These are phyloP conservation scores for Ophiostoma perfectum DNA, from an alignment of 2,329 filamentous ascomycete genomes.

Conservation along the genomic window DNA sequence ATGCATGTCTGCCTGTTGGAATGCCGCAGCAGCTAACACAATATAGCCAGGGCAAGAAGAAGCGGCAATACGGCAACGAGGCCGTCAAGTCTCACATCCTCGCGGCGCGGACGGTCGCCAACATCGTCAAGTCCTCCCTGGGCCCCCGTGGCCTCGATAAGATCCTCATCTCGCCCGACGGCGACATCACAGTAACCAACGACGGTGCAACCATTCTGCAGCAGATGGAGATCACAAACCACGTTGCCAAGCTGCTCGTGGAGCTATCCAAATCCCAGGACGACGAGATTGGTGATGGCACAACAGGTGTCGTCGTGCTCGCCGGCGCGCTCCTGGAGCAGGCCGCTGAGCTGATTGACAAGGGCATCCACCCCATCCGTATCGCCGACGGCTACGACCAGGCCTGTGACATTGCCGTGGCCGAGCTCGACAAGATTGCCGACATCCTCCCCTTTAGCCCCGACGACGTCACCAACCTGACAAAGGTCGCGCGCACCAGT, in stretches of 20 bases:
- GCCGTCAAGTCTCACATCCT: slow-evolving; percentile 98
- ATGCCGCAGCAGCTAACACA: background rate
- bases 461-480: slow-evolving; percentile 74
- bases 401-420: slow-evolving; percentile 92
- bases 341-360: slow-evolving; percentile 96
- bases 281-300: slow-evolving; percentile 97
- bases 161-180: slow-evolving; percentile 96
- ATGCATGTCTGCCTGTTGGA: no score
- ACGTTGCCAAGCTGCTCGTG: slow-evolving; percentile 93
- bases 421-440: slow-evolving; percentile 86
- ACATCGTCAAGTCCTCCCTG: slow-evolving; percentile 94
- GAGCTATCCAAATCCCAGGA: slow-evolving; percentile 98
- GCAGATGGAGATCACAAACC: slow-evolving; percentile 99
- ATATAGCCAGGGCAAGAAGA: slow-evolving; percentile 88
- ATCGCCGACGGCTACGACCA: slow-evolving; percentile 98
- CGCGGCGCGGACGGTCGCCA: slow-evolving; percentile 89
- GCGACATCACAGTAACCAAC: slow-evolving; percentile 98
- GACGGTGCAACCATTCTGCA: slow-evolving; percentile 95
- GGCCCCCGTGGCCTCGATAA: slow-evolving; percentile 96
- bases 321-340: slow-evolving; percentile 93
- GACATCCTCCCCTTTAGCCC: slow-evolving; percentile 82
- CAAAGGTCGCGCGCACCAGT: slow-evolving; percentile 93
- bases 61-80: slow-evolving; percentile 91
- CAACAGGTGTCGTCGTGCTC: slow-evolving; percentile 93
- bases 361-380: slow-evolving; percentile 97